Evolutionary conservation across 257 asterid species (phyloP).

Genomic region (Marsdenia floribunda): DNA sequence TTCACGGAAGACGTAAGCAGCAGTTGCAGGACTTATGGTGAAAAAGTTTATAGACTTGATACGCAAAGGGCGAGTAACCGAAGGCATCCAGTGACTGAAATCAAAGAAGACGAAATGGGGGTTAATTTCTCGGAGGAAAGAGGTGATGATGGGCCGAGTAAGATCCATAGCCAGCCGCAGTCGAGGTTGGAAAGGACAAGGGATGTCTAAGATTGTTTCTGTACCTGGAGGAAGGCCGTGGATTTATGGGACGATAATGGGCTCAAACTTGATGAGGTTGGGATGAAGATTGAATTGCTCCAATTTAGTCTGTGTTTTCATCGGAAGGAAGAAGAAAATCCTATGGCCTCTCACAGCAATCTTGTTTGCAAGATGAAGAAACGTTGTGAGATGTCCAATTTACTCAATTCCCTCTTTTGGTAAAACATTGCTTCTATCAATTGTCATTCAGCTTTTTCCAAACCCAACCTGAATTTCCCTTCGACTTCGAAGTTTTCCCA

Average conservation of each 20-base stretch:
- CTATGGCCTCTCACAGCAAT: conserved; percentile 48
- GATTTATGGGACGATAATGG: conserved; percentile 39
- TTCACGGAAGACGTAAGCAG: conserved; percentile 13
- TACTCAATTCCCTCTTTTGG: too few relatives aligned
- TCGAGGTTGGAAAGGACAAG: conserved; percentile 10
- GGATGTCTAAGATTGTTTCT: conserved; percentile 49
- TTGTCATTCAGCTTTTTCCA: too few relatives aligned
- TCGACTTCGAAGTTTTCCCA: neutral
- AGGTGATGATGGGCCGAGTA: conserved; percentile 28
- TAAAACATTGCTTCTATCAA: too few relatives aligned
- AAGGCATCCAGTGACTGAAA: conserved; percentile 44
- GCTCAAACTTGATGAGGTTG: conserved; percentile 29
- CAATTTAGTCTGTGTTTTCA: conserved; percentile 18
- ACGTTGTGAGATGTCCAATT: conserved; percentile 54
- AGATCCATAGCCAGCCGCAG: conserved; percentile 49
- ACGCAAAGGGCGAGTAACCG: conserved; percentile 25
- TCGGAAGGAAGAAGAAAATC: conserved; percentile 36
- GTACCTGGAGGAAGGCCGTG: conserved; percentile 45
- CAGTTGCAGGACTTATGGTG: conserved; percentile 19
- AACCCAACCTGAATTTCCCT: too few relatives aligned
- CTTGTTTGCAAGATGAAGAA: conserved; percentile 39
- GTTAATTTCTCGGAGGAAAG: conserved; percentile 16
- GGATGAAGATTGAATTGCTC: conserved; percentile 33
- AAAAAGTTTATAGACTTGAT: conserved; percentile 37
- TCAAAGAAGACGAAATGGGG: conserved; percentile 53